These are phyloP conservation scores for Wickerhamiella dianesei DNA, from an alignment of 805 yeast species.

Conservation along the genomic window DNA sequence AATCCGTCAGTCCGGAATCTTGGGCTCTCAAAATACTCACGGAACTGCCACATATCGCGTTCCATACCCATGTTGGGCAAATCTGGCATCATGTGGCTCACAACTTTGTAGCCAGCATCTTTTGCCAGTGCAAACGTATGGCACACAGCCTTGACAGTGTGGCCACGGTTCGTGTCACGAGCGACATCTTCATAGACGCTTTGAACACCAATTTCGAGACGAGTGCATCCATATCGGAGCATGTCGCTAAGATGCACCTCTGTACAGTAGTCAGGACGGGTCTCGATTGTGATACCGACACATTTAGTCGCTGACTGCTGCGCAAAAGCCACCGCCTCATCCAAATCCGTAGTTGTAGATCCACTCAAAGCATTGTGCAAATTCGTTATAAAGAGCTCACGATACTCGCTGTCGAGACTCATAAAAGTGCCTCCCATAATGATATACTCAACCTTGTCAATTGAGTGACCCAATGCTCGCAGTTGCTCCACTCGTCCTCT, in stretches of 20 bases:
- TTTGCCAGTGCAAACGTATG: slow-evolving; percentile 93
- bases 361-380: slow-evolving; percentile 94
- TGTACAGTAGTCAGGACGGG: slow-evolving; percentile 97
- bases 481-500: slow-evolving; percentile 94
- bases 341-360: slow-evolving; percentile 69
- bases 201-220: slow-evolving; percentile 94
- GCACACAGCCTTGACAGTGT: slow-evolving; percentile 90
- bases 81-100: slow-evolving; percentile 99
- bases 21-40: slow-evolving; percentile 94
- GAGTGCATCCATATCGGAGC: slow-evolving; percentile 92
- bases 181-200: slow-evolving; percentile 97
- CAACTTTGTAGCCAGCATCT: slow-evolving; percentile 96
- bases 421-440: slow-evolving; percentile 99
- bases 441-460: slow-evolving; percentile 94
- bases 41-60: slow-evolving; percentile 88
- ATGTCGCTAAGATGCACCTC: slow-evolving; percentile 90
- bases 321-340: slow-evolving; percentile 80
- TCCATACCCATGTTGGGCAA: slow-evolving; percentile 98
- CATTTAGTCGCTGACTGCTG: slow-evolving; percentile 94
- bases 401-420: slow-evolving; percentile 80
- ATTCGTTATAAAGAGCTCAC: slow-evolving; percentile 79
- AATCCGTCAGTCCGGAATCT: slow-evolving; percentile 94
- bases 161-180: slow-evolving; percentile 95
- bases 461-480: slow-evolving; percentile 87
- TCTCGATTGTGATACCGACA: slow-evolving; percentile 96